A percentile compares a stretch with the other conserved stretches of the same genome.
These are phyloP conservation scores for Tuber indicum DNA, from an alignment of 495 filamentous ascomycete genomes.

Conservation along the genomic window DNA sequence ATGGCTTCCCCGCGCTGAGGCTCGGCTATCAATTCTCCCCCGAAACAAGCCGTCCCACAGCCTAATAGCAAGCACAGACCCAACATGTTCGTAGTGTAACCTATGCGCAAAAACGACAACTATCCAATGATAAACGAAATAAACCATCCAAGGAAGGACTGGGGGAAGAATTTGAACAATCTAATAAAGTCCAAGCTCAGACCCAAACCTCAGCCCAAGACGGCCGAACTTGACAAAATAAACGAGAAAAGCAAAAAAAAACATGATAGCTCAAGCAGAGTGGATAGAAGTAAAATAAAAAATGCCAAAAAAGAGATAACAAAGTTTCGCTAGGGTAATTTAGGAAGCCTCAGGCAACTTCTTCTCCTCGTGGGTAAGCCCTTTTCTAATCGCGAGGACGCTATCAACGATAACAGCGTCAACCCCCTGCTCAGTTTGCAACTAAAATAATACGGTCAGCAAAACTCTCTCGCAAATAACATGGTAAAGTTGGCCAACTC, in stretches of 20 bases:
- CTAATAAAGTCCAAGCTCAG: not conserved
- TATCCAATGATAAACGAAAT: not conserved
- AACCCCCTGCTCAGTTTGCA: conserved; percentile 90
- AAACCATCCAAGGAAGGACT: not conserved
- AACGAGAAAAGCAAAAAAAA: not conserved
- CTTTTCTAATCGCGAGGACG: conserved; percentile 61
- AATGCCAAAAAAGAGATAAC: not conserved
- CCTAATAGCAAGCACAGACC: not conserved
- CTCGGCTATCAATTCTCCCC: not conserved
- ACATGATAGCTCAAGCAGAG: conserved; percentile 6
- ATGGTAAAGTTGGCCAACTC: conserved; percentile 40
- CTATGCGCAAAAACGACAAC: not conserved
- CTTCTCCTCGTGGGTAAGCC: conserved; percentile 46
- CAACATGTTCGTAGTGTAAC: not conserved
- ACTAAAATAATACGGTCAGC: conserved; percentile 47
- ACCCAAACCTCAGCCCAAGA: not conserved
- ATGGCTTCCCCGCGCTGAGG: not conserved
- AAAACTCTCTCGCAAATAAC: not conserved
- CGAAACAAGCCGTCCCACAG: not conserved
- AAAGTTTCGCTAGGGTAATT: not conserved
- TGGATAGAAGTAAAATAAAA: not conserved
- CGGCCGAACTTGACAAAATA: not conserved
- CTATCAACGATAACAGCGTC: conserved; percentile 96
- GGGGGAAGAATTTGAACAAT: not conserved
- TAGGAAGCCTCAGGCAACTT: conserved; percentile 8